phyloP scores from a whole-genome alignment of 2,329 filamentous ascomycete genomes.

The Talaromyces sp. region DNA sequence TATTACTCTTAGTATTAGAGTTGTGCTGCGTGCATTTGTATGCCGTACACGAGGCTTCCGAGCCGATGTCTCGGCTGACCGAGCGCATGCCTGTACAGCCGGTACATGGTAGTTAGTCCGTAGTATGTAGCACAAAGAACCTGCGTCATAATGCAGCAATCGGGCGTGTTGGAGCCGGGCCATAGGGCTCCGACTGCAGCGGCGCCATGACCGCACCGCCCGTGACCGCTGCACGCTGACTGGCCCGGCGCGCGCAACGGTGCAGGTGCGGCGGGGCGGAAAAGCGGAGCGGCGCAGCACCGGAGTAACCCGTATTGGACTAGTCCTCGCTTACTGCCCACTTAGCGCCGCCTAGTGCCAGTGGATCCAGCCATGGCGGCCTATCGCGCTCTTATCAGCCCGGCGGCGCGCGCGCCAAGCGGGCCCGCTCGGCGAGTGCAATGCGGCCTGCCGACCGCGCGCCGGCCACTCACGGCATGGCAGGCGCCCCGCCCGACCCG shows the following conservation, averaged over 20 bases:
- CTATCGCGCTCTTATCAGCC: neutral
- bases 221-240: neutral
- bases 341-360: neutral
- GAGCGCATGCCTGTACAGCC: neutral
- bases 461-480: neutral
- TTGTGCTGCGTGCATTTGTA: neutral
- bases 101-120: no score
- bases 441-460: neutral
- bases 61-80: neutral
- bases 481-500: neutral
- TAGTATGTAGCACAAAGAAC: no score
- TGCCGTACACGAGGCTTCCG: neutral
- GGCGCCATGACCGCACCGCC: neutral
- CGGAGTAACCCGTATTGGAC: no score
- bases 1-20: neutral
- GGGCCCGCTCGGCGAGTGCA: neutral
- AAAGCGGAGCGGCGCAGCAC: neutral
- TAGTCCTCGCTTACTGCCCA: no score
- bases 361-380: neutral
- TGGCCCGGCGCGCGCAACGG: neutral
- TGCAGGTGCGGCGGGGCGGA: neutral
- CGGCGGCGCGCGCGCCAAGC: neutral
- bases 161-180: neutral
- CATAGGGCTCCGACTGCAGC: neutral
- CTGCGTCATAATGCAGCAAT: neutral